Evolutionary conservation across 2,329 filamentous ascomycete species (phyloP).

Genomic region (Ceratocystis alfenasii): DNA sequence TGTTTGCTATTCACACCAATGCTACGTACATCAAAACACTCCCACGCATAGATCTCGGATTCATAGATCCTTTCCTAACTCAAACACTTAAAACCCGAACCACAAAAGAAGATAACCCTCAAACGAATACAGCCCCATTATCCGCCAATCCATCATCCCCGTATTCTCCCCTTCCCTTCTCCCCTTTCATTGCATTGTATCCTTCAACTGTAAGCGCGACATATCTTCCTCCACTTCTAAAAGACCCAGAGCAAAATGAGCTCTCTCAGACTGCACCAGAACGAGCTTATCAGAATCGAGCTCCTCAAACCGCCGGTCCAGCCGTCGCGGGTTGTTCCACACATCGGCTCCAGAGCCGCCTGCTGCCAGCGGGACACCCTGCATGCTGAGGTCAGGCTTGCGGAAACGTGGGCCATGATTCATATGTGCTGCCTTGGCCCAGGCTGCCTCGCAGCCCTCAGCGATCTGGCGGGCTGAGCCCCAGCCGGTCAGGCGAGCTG

Average conservation of each 20-base stretch:
- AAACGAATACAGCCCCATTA: no score
- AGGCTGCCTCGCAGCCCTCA: conserved; percentile 69
- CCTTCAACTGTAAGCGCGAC: conserved; percentile 46
- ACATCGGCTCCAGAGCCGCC: conserved; percentile 35
- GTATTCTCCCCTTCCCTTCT: background rate
- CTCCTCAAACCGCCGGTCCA: conserved; percentile 42
- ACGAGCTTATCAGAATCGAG: conserved; percentile 39
- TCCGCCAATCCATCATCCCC: background rate
- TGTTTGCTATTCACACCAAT: no score
- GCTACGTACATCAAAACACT: no score
- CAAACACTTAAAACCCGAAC: no score
- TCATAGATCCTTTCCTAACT: no score
- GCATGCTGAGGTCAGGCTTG: conserved; percentile 34
- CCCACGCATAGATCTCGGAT: no score
- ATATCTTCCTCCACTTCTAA: conserved; percentile 69
- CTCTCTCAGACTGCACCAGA: conserved; percentile 49
- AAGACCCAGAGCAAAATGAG: conserved; percentile 67
- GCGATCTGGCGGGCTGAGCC: conserved; percentile 72
- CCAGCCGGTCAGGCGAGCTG: conserved; percentile 75
- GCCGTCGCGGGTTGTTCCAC: conserved; percentile 40
- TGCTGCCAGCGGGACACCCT: conserved; percentile 40
- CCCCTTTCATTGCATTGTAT: conserved; percentile 25
- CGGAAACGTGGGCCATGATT: conserved; percentile 65
- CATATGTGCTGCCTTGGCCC: conserved; percentile 61
- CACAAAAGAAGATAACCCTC: no score